Base-by-base conservation (phyloP, 768 basidiomycete genomes). In the Mycena latifolia region DNA sequence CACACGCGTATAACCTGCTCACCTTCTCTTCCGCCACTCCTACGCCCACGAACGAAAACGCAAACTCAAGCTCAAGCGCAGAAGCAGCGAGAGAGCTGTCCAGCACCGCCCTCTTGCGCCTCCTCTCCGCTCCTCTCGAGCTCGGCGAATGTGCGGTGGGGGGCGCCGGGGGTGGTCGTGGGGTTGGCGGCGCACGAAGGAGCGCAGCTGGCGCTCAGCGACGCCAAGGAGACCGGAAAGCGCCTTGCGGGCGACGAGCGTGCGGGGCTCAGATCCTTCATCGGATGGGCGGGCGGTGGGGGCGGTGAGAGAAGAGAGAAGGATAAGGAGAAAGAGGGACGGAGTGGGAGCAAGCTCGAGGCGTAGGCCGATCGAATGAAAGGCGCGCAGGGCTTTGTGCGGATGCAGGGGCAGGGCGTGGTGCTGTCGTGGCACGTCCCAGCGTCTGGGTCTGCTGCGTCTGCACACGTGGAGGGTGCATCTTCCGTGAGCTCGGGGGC, bases 191-290 rank as follows among this genome's bases (percentile, higher is more conserved):
- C n/a, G n/a, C n/a, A n/a, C 81, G 60, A 82, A 82, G 55, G 90
- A 90, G 74, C 78, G 76, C 63, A n/a, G 65, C 39, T 10, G 41
- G 69, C 24, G 77, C 80, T n/a, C n/a, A n/a, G n/a, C n/a, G n/a
- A n/a, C n/a, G n/a, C n/a, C n/a, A n/a, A n/a, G n/a, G n/a, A n/a
- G 33, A 79, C 80, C 8, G 66, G 70, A 37, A 72, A 82, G 0
- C 74, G 79, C 18, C 41, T 91, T 22, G 81, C 78, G 27, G 90
- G 86, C 11, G 88, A 89, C 67, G 90, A 92, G 74, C 81, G 80
- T 54, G 80, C 80, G 0, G 89, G 83, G 25, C 73, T 92, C 28
- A 69, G 69, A 25, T 86, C 84, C 65, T 68, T 91, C 5, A 78
- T 89, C 0, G 90, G 91, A 1, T 92, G 90, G 90, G 85, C 76